Conservation (phyloP, 768 basidiomycete genomes). For the Tulasnella sp. region DNA sequence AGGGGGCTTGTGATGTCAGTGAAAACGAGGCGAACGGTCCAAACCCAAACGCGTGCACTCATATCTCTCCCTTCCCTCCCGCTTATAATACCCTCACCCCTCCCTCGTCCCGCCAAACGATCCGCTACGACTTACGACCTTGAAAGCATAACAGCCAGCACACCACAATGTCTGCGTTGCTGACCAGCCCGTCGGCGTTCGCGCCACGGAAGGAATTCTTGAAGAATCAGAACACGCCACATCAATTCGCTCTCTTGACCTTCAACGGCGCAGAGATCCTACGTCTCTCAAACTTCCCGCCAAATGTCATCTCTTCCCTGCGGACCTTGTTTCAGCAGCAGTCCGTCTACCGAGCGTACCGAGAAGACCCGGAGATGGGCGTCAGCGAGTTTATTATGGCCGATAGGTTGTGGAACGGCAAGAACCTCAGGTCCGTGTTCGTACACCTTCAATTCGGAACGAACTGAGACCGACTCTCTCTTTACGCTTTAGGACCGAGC, state of each 20-base stretch:
- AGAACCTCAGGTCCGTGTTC: neutral
- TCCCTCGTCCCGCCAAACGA: no score
- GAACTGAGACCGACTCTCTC: neutral
- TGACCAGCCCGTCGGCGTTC: slow-evolving; percentile 2
- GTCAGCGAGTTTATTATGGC: slow-evolving; percentile 12
- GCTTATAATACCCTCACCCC: no score
- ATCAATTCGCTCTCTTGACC: slow-evolving; percentile 11
- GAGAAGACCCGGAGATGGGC: slow-evolving; percentile 10
- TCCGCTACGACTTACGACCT: no score
- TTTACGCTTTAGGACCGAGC: slow-evolving; percentile 5
- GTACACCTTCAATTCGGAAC: neutral
- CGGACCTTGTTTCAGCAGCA: slow-evolving; percentile 3
- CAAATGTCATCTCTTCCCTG: slow-evolving; percentile 1
- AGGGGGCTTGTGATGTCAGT: no score
- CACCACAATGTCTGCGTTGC: neutral
- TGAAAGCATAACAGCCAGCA: no score
- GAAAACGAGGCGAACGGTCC: no score
- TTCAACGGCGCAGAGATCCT: slow-evolving; percentile 15
- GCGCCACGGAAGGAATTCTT: slow-evolving; percentile 10
- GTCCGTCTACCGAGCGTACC: neutral
- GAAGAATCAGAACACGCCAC: neutral
- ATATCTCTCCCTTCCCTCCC: no score
- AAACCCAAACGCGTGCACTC: no score
- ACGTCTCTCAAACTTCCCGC: slow-evolving; percentile 13
- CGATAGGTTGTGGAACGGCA: slow-evolving; percentile 3